Evolutionary conservation across 805 yeast genomes (phyloP), one percentile per base, ranked within the genome.

Genomic region (Yamadazyma insecticola): DNA sequence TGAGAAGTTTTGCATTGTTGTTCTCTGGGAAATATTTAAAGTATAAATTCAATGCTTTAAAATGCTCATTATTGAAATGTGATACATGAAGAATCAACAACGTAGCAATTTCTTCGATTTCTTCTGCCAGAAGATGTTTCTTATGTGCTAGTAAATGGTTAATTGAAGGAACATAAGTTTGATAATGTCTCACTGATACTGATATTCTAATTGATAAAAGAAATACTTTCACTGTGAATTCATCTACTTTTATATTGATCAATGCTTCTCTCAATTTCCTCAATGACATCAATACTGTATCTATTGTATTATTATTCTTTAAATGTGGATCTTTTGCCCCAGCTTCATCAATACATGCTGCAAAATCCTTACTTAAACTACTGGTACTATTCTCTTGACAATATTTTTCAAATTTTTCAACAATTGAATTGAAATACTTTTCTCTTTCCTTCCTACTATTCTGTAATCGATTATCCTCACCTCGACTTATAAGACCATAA

Each of bases 401-500:
- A 48, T 63, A 48, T 29, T 51, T 24, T 18, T 42, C 33, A 36
- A 53, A 52, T 13, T 57, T 48, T 9, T 33, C 26, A 17, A 63
- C 47, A 3, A 77, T 66, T 22, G 51, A 40, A 2, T 50, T 42
- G 43, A 70, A 72, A 30, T 62, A 65, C 17, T 49, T 50, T 5
- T 42, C 46, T 41, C 84, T 55, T 7, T 67, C 72, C 4, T 34
- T 30, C 3, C 58, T 59, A 43, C 70, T 69, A 4, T 53, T 45
- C 43, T 70, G 77, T 24, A 80, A 57, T 23, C 71, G 48, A 30
- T 47, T 48, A 33, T 71, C 78, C 26, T 72, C 78, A 1, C 85
- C 84, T 35, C 86, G 56, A 40, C 85, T 79, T 6, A 78, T 51
- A 29, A 75, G 56, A 0, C 85, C 83, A 39, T 65, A 74, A 7